These are phyloP conservation scores for Suhomyces chickasaworum DNA, from an alignment of 1,139 yeast species.

Conservation along the genomic window DNA sequence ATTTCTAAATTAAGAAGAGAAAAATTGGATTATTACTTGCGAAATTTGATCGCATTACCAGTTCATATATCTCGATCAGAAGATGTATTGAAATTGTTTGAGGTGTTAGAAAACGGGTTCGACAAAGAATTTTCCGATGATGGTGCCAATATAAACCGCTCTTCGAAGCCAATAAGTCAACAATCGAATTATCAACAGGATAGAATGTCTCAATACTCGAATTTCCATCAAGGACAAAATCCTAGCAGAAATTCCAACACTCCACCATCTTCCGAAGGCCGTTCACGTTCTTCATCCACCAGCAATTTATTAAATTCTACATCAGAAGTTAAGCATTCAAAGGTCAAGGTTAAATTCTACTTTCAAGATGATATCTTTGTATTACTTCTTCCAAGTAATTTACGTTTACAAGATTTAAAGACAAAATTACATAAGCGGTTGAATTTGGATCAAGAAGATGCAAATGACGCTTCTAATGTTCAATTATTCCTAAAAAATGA, in stretches of 20 bases:
- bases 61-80: conserved; percentile 70
- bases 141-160: conserved; percentile 22
- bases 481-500: conserved; percentile 45
- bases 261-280: conserved; percentile 17
- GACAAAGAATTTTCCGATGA: conserved; percentile 49
- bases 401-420: conserved; percentile 62
- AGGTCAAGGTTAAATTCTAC: conserved; percentile 78
- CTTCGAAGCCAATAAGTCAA: conserved; percentile 44
- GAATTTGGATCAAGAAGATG: conserved; percentile 23
- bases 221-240: conserved; percentile 20
- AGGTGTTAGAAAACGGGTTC: conserved; percentile 60
- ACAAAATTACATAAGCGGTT: conserved; percentile 68
- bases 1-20: conserved; percentile 83
- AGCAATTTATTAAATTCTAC: conserved; percentile 11
- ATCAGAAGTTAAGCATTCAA: conserved; percentile 22
- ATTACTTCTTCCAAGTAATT: conserved; percentile 65
- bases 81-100: conserved; percentile 72
- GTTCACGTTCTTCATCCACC: conserved; percentile 18
- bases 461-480: conserved; percentile 16
- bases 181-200: conserved; percentile 47
- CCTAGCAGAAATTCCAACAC: conserved; percentile 27
- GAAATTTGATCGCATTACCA: conserved; percentile 75
- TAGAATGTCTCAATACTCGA: conserved; percentile 46
- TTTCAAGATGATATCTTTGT: conserved; percentile 92
- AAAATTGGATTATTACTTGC: conserved; percentile 81